These are phyloP conservation scores for Aureobasidium pullulans DNA, from an alignment of 2,329 filamentous ascomycete species.

Conservation along the genomic window DNA sequence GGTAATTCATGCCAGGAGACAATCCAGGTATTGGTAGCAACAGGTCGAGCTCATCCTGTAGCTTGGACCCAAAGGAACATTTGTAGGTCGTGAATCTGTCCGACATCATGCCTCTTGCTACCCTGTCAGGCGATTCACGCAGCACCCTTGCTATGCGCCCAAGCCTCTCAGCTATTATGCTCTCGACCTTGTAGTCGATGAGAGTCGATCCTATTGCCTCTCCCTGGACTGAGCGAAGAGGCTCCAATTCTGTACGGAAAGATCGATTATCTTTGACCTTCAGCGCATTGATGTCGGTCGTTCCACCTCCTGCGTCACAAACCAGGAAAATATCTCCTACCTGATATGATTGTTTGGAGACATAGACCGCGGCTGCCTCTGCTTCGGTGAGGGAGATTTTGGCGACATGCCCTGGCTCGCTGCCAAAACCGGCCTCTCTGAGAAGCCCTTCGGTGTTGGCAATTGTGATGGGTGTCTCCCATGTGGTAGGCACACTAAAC, in stretches of 20 bases:
- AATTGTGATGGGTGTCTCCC: constrained; percentile 17
- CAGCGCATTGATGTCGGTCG: constrained; percentile 35
- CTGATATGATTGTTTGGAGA: constrained; percentile 25
- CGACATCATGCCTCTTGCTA: constrained; percentile 29
- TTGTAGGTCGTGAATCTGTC: constrained; percentile 33
- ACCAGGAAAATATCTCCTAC: constrained; percentile 41
- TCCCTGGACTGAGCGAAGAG: constrained; percentile 15
- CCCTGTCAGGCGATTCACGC: background rate
- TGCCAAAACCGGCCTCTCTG: constrained; percentile 5
- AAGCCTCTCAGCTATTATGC: background rate
- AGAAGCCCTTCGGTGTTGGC: constrained; percentile 16
- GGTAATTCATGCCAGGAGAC: constrained; percentile 26
- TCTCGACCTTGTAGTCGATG: constrained; percentile 33
- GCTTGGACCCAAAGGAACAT: constrained; percentile 32
- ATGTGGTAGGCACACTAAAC: constrained; percentile 19
- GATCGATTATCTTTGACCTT: constrained; percentile 21
- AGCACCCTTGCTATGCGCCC: background rate
- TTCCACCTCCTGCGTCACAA: constrained; percentile 46
- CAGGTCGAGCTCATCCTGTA: constrained; percentile 4
- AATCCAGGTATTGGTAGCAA: constrained; percentile 26
- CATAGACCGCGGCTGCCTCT: constrained; percentile 47
- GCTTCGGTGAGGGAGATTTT: constrained; percentile 46
- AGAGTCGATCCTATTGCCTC: constrained; percentile 36
- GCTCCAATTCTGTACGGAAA: background rate
- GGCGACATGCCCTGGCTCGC: constrained; percentile 27